Evolutionary conservation across 352 stramenopile genomes (phyloP).

Genomic region (Pseudoperonospora humuli): DNA sequence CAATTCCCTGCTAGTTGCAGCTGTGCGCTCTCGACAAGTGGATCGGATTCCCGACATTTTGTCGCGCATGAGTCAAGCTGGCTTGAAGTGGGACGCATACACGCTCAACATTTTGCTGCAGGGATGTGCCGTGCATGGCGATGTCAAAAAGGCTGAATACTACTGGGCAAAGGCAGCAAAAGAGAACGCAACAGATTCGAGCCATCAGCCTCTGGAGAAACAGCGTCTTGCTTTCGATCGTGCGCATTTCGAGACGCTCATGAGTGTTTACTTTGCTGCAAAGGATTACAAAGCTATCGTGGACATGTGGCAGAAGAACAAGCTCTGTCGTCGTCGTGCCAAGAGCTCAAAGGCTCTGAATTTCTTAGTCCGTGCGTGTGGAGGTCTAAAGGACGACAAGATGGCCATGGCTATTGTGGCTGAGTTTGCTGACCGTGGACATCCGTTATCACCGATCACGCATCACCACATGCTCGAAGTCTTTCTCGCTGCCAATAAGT

Average conservation of each 20-base stretch:
- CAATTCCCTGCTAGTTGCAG: constrained; percentile 57
- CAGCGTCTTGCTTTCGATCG: constrained; percentile 49
- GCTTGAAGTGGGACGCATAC: constrained; percentile 58
- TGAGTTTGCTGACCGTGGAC: constrained; percentile 52
- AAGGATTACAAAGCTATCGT: constrained; percentile 47
- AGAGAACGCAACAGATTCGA: constrained; percentile 2
- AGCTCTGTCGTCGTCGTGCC: constrained; percentile 46
- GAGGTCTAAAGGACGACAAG: constrained; percentile 37
- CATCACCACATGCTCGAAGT: constrained; percentile 73
- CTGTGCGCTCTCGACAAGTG: constrained; percentile 42
- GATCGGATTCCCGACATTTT: constrained; percentile 51
- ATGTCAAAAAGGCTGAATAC: constrained; percentile 35
- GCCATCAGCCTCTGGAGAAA: constrained; percentile 2
- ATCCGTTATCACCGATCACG: constrained; percentile 47
- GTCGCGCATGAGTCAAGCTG: constrained; percentile 35
- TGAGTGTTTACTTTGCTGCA: constrained; percentile 56
- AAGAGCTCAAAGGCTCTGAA: constrained; percentile 79
- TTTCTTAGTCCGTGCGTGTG: constrained; percentile 61
- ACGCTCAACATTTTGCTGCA: constrained; percentile 76
- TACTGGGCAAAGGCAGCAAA: constrained; percentile 52
- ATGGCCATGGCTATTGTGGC: constrained; percentile 42
- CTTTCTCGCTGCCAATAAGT: constrained; percentile 54
- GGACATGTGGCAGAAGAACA: constrained; percentile 48
- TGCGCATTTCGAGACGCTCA: constrained; percentile 65
- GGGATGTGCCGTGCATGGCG: constrained; percentile 34